Evolutionary conservation across 129 eudicot species (phyloP), one percentile per base, ranked within the genome.

Genomic region (Pseudognaphalium luteoalbum): DNA sequence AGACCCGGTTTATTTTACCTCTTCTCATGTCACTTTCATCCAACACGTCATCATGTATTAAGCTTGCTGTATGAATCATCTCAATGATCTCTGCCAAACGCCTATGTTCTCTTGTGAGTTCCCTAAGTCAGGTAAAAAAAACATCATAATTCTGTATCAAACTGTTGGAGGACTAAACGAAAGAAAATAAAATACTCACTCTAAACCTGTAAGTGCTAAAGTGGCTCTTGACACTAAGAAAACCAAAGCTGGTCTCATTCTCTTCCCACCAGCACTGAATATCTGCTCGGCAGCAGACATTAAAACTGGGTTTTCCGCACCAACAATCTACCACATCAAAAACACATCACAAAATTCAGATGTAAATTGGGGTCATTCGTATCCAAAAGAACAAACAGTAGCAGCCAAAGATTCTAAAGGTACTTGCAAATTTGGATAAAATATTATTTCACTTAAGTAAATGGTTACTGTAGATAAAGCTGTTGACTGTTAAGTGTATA

Each of bases 271-370:
- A 58, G 97, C 98, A 81, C 95, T 86, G 84, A 93, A 93, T 51
- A 93, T 93, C 81, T 93, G 98, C 84, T 93, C 93, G 15, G 98
- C 98, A 11, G 97, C 97, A 41, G 97, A 87, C 97, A 88, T 90
- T 82, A 93, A 73, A 64, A 93, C 91, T 4, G 96, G 97, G 77
- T 91, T 90, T 81, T 93, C 98, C 76, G 98, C 96, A 83, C 98
- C 98, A 85, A 93, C 97, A 82, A 93, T 93, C 98, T 93, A 81
- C 50, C 73, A 39, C 58, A 70, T 52, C 71, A 71, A 69, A 62
- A 79, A 72, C 59, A 80, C 19, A 57, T 86, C 71, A 88, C 10
- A 9, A 25, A 70, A 16, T 34, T 70, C 21, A 44, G 58, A 70
- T 11, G 50, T 47, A 56, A 69, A 58, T 10, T 39, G 2, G n/a